These are phyloP conservation scores for Pichia sporocuriosa DNA, from an alignment of 805 yeast genomes.

Conservation along the genomic window DNA sequence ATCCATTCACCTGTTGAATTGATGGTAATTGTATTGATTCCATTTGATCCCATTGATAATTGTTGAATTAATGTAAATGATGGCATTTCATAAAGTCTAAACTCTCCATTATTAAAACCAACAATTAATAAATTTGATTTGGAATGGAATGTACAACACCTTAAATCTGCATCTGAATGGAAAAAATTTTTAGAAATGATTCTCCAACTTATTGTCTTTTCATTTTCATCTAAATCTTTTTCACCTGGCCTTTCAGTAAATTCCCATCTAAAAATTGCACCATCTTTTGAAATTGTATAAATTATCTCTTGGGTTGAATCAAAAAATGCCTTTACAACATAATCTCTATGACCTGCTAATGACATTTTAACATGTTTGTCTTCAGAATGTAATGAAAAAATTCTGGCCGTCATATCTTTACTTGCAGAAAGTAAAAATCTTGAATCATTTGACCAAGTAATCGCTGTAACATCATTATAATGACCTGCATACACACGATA, in stretches of 20 bases:
- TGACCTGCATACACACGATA: conserved; percentile 91
- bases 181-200: conserved; percentile 73
- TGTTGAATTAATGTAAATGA: conserved; percentile 75
- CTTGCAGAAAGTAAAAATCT: conserved; percentile 81
- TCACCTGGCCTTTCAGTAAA: conserved; percentile 54
- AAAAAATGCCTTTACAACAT: conserved; percentile 82
- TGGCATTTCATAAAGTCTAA: conserved; percentile 84
- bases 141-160: conserved; percentile 81
- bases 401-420: conserved; percentile 82
- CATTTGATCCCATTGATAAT: conserved; percentile 84
- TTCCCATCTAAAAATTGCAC: conserved; percentile 91
- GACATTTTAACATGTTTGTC: conserved; percentile 77
- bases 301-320: conserved; percentile 82
- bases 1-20: conserved; percentile 93
- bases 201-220: conserved; percentile 63
- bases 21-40: conserved; percentile 73
- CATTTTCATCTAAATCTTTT: conserved; percentile 39
- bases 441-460: conserved; percentile 89
- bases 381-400: conserved; percentile 67
- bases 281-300: conserved; percentile 89
- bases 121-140: conserved; percentile 66
- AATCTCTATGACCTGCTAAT: conserved; percentile 87
- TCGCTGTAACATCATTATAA: conserved; percentile 67
- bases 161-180: conserved; percentile 62
- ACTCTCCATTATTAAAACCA: conserved; percentile 86